Conservation (phyloP, 164 flowering plant species). For the Annona cherimola region DNA sequence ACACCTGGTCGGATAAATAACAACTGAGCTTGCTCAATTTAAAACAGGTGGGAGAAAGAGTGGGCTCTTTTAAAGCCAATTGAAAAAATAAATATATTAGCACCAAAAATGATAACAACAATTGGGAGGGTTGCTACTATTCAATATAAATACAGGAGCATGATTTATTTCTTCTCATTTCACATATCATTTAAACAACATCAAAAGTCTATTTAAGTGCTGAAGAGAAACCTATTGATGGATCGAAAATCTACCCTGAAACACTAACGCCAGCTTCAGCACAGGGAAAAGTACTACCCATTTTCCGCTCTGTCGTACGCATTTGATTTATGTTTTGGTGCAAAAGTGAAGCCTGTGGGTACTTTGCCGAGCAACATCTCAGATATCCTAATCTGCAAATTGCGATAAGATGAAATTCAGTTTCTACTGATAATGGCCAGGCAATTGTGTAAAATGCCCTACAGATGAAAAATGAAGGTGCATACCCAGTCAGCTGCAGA, state of each 20-base stretch:
- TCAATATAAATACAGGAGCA: too few relatives aligned
- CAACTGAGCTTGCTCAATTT: too few relatives aligned
- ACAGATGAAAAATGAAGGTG: neutral
- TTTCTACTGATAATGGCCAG: neutral
- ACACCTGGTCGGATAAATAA: too few relatives aligned
- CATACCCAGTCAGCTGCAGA: conserved; percentile 98
- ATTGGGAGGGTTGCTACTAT: too few relatives aligned
- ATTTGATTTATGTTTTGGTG: conserved; percentile 95
- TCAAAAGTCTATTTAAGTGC: too few relatives aligned
- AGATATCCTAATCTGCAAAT: conserved; percentile 69
- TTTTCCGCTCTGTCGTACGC: conserved; percentile 93
- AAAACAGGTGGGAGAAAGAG: too few relatives aligned
- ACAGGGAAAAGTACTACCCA: conserved; percentile 38
- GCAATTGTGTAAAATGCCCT: neutral
- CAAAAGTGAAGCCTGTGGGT: conserved; percentile 75
- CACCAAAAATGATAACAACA: too few relatives aligned
- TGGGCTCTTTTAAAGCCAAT: too few relatives aligned
- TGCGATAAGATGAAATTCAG: neutral
- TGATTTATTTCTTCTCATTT: too few relatives aligned
- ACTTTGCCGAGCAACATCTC: conserved; percentile 97
- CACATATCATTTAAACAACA: too few relatives aligned
- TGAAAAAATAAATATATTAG: too few relatives aligned
- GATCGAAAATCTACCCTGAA: neutral
- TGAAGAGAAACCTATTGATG: too few relatives aligned
- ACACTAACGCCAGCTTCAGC: neutral